Evolutionary conservation across 225 moss, liverwort and hornwort species (phyloP).

Genomic region (Polytrichum commune): DNA sequence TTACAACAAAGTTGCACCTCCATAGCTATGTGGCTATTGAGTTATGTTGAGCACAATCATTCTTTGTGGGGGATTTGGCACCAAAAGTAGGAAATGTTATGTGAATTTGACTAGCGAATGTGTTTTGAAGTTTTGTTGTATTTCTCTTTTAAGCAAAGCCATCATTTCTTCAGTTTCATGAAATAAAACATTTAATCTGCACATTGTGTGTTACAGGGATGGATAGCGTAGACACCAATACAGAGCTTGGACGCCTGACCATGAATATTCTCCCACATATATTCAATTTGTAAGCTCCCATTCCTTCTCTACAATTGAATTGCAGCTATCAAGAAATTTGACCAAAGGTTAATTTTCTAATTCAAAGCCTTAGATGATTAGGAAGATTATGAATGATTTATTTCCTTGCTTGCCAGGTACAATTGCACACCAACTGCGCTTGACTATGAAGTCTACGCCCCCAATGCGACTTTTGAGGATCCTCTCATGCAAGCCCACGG

Average conservation of each 20-base stretch:
- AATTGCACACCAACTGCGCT: constrained; percentile 57
- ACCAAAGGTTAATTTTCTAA: neutral
- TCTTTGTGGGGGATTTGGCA: too few relatives aligned
- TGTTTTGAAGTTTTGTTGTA: too few relatives aligned
- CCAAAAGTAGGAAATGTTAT: too few relatives aligned
- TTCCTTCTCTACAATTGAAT: neutral
- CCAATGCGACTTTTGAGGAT: constrained; percentile 85
- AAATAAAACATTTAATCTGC: too few relatives aligned
- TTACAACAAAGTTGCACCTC: too few relatives aligned
- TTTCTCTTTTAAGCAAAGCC: too few relatives aligned
- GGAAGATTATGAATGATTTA: neutral
- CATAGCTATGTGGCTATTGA: too few relatives aligned
- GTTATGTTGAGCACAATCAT: too few relatives aligned
- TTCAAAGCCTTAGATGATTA: too few relatives aligned
- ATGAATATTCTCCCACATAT: constrained; percentile 55
- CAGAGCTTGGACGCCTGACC: constrained; percentile 44
- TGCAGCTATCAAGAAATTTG: neutral
- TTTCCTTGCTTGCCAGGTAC: constrained; percentile 36
- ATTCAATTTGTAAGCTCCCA: constrained; percentile 54
- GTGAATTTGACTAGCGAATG: too few relatives aligned
- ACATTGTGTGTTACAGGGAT: neutral
- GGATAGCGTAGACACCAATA: constrained; percentile 19
- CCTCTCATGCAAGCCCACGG: constrained; percentile 90
- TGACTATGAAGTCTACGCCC: constrained; percentile 72
- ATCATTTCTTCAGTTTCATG: too few relatives aligned